phyloP scores from a whole-genome alignment of 306 rosid species.

The Medicago truncatula region DNA sequence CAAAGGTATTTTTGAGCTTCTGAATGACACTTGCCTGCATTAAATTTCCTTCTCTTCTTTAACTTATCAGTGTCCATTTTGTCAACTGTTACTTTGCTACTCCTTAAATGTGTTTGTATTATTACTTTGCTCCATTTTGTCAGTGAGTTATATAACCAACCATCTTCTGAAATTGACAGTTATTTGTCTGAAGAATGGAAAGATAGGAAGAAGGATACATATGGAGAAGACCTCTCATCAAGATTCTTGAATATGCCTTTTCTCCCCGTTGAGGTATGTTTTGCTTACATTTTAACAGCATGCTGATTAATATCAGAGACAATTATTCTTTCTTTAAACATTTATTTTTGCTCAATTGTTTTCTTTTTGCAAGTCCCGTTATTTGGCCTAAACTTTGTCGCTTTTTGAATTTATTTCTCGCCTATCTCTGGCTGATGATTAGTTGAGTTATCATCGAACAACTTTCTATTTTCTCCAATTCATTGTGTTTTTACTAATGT shows the following conservation, averaged over 20 bases:
- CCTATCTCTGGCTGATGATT: not conserved
- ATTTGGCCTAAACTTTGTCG: too few species aligned
- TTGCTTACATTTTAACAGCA: conserved; percentile 1
- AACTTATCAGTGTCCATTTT: not conserved
- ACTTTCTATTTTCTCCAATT: not conserved
- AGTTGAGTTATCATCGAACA: not conserved
- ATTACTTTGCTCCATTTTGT: too few species aligned
- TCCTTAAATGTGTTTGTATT: not conserved
- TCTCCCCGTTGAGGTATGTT: conserved; percentile 66
- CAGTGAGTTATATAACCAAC: not conserved
- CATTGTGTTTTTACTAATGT: conserved; percentile 18
- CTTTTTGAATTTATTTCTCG: not conserved
- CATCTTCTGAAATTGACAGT: conserved; percentile 51
- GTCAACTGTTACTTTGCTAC: not conserved
- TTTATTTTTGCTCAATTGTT: too few species aligned
- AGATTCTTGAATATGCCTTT: conserved; percentile 69
- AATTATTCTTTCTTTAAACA: too few species aligned
- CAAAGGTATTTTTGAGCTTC: conserved; percentile 89
- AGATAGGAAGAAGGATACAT: conserved; percentile 64
- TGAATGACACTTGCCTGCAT: not conserved
- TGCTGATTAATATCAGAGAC: too few species aligned
- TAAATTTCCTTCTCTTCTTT: not conserved
- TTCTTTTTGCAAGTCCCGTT: too few species aligned
- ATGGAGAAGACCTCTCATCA: conserved; percentile 53
- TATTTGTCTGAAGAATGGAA: conserved; percentile 91